phyloP scores from a whole-genome alignment of 108 stramenopile species.

The Pelagomonas calceolata region DNA sequence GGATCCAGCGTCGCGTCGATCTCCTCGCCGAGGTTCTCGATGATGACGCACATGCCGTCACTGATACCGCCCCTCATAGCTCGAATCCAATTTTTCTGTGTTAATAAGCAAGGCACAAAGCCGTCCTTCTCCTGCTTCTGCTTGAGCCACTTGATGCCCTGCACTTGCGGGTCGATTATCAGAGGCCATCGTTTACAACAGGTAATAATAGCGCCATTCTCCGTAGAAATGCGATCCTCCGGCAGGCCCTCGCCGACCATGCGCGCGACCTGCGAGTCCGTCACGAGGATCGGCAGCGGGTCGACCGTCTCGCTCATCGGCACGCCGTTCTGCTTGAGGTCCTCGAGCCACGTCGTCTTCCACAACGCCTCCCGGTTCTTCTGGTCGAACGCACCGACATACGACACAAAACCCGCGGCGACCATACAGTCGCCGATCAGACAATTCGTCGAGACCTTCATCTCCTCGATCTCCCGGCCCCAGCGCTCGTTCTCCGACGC shows the following conservation, averaged over 20 bases:
- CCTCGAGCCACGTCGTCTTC: slow-evolving; percentile 57
- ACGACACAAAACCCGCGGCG: slow-evolving; percentile 76
- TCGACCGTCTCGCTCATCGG: slow-evolving; percentile 64
- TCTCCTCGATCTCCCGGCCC: slow-evolving; percentile 64
- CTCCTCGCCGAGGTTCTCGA: slow-evolving; percentile 76
- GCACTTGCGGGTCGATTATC: slow-evolving; percentile 62
- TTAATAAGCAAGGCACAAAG: slow-evolving; percentile 52
- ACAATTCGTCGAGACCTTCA: slow-evolving; percentile 46
- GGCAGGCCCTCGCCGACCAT: slow-evolving; percentile 80
- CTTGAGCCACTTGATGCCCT: slow-evolving; percentile 83
- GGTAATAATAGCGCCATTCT: slow-evolving; percentile 75
- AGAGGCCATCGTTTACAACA: slow-evolving; percentile 79
- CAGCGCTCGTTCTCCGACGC: slow-evolving; percentile 74
- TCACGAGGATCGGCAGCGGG: slow-evolving; percentile 65
- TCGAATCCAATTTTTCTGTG: slow-evolving; percentile 68
- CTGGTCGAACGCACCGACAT: slow-evolving; percentile 79
- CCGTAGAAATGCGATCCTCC: slow-evolving; percentile 69
- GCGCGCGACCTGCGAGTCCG: slow-evolving; percentile 56
- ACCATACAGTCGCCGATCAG: slow-evolving; percentile 80
- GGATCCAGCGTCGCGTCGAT: slow-evolving; percentile 80
- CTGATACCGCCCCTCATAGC: slow-evolving; percentile 54
- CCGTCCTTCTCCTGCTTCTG: slow-evolving; percentile 49
- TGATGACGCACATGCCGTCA: slow-evolving; percentile 66
- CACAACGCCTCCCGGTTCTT: slow-evolving; percentile 57
- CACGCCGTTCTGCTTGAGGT: slow-evolving; percentile 52